phyloP scores from a whole-genome alignment of 1,284 basidiomycete genomes.

The Limonomyces culmigenus region DNA sequence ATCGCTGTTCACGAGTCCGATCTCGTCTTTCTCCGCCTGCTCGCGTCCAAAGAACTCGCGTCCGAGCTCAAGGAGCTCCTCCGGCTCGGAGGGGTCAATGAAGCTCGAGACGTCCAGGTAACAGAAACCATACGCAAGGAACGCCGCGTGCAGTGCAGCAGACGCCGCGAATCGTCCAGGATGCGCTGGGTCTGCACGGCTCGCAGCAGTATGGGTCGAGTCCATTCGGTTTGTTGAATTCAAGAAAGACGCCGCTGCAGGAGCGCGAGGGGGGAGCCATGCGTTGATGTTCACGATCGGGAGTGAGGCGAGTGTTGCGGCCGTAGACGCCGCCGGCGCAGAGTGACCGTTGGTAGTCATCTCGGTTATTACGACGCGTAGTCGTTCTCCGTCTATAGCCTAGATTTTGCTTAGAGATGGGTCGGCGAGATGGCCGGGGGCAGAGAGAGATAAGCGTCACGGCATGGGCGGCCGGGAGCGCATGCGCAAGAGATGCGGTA shows the following conservation, averaged over 20 bases:
- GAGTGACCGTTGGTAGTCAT: no score
- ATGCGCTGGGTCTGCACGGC: constrained; percentile 28
- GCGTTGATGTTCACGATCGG: neutral
- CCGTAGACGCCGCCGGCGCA: neutral
- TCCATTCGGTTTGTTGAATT: no score
- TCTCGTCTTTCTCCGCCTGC: constrained; percentile 55
- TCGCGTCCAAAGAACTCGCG: constrained; percentile 57
- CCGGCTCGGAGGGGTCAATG: constrained; percentile 38
- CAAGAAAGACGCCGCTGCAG: no score
- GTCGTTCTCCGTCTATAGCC: no score
- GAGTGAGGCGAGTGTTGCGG: neutral
- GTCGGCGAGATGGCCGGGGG: no score
- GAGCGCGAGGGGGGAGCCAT: no score
- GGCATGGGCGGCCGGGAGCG: no score
- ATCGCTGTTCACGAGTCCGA: constrained; percentile 51
- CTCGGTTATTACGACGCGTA: no score
- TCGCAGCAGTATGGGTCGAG: no score
- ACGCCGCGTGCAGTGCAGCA: constrained; percentile 52
- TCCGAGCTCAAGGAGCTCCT: constrained; percentile 44
- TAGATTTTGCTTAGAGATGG: no score
- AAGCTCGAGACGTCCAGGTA: constrained; percentile 59
- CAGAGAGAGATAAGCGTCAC: no score
- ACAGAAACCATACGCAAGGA: constrained; percentile 71
- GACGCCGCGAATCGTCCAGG: constrained; percentile 29
- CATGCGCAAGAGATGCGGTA: no score